Conservation (phyloP, 1,284 basidiomycete genomes). For the Violaceomyces palustris region DNA sequence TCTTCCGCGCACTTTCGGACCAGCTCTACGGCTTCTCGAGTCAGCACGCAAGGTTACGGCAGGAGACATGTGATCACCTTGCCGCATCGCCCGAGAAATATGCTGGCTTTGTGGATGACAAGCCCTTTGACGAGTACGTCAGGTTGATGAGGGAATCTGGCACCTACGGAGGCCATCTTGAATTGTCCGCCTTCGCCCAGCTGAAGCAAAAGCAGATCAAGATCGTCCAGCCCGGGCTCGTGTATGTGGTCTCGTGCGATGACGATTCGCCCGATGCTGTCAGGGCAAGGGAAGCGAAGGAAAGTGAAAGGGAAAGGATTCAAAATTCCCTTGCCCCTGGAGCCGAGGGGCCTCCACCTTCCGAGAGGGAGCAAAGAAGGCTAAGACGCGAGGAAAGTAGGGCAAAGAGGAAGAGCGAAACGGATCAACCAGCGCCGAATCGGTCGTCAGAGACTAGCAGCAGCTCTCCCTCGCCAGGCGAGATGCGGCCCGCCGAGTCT, state of each 20-base stretch:
- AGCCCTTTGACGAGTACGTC: constrained; percentile 54
- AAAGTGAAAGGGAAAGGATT: constrained; percentile 22
- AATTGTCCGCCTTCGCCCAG: constrained; percentile 82
- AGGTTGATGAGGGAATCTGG: constrained; percentile 56
- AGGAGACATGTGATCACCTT: constrained; percentile 72
- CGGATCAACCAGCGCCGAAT: constrained; percentile 2
- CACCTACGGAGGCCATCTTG: constrained; percentile 85
- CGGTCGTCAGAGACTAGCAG: not conserved
- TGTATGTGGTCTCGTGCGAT: constrained; percentile 50
- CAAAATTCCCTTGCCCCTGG: constrained; percentile 22
- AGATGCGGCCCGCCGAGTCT: not conserved
- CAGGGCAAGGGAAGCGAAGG: constrained; percentile 17
- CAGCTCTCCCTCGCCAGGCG: not conserved
- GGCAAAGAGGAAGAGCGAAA: constrained; percentile 11
- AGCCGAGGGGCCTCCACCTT: constrained; percentile 14
- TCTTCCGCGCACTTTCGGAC: constrained; percentile 54
- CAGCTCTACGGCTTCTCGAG: constrained; percentile 72
- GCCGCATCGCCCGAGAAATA: constrained; percentile 67
- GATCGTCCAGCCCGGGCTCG: constrained; percentile 75
- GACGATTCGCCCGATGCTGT: constrained; percentile 48
- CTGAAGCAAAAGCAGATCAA: constrained; percentile 73
- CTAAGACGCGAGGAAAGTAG: constrained; percentile 17
- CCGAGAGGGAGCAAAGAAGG: constrained; percentile 23
- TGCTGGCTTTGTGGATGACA: constrained; percentile 80
- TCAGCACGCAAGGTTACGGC: constrained; percentile 66